Conservation (phyloP, 768 basidiomycete genomes). For the Ramaria sp. region DNA sequence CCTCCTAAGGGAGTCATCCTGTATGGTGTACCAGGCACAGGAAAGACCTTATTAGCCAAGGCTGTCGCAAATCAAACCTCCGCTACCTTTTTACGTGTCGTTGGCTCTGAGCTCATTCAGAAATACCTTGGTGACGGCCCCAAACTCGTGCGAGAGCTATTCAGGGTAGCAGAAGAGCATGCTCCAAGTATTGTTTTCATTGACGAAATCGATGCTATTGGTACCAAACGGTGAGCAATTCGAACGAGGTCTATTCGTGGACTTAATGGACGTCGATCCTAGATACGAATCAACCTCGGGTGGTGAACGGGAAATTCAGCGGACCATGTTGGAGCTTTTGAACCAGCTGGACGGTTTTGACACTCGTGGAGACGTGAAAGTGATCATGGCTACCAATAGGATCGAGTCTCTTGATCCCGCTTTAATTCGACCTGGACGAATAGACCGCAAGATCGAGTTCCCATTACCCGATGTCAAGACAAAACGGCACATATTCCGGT, state of each 20-base stretch:
- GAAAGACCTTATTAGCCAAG: conserved; percentile 95
- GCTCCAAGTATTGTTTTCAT: conserved; percentile 99
- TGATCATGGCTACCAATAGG: conserved; percentile 99
- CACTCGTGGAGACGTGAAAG: conserved; percentile 97
- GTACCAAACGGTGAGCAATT: conserved; percentile 78
- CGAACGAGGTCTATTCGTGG: neutral
- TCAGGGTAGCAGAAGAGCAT: conserved; percentile 94
- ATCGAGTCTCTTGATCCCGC: conserved; percentile 98
- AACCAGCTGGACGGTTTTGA: conserved; percentile 99
- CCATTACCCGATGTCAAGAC: conserved; percentile 97
- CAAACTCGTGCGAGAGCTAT: conserved; percentile 93
- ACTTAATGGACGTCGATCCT: conserved; percentile 9
- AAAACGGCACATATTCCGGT: conserved; percentile 97
- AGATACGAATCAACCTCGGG: conserved; percentile 98
- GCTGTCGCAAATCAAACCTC: conserved; percentile 98
- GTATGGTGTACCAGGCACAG: conserved; percentile 96
- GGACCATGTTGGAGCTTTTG: conserved; percentile 96
- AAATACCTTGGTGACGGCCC: conserved; percentile 99
- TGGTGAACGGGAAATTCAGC: conserved; percentile 97
- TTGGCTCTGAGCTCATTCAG: conserved; percentile 97
- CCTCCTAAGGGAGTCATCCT: conserved; percentile 99
- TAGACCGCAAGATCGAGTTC: conserved; percentile 98
- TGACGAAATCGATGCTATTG: conserved; percentile 97
- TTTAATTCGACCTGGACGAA: conserved; percentile 94
- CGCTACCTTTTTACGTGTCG: conserved; percentile 93